phyloP scores from a whole-genome alignment of 2,329 filamentous ascomycete genomes.

The Penicillium polonicum region DNA sequence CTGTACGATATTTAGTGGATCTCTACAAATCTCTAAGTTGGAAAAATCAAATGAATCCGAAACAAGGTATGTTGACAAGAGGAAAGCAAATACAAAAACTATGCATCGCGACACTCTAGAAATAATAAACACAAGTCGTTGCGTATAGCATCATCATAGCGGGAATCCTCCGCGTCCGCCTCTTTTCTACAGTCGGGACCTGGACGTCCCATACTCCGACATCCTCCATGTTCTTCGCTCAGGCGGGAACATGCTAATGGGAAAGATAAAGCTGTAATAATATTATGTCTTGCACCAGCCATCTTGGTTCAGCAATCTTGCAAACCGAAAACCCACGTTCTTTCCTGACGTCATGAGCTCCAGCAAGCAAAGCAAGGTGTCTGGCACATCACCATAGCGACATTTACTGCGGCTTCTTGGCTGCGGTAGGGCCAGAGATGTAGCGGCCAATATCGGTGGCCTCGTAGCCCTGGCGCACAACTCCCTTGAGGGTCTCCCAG shows the following conservation, averaged over 20 bases:
- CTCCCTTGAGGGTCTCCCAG: slow-evolving; percentile 77
- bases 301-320: background rate
- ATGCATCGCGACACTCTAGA: slow-evolving; percentile 22
- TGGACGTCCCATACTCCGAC: slow-evolving; percentile 1
- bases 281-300: background rate
- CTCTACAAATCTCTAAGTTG: background rate
- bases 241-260: background rate
- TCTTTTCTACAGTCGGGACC: slow-evolving; percentile 24
- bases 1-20: background rate
- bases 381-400: slow-evolving; percentile 1
- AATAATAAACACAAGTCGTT: slow-evolving; percentile 24
- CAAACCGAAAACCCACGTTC: background rate
- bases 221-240: slow-evolving; percentile 1
- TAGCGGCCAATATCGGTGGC: slow-evolving; percentile 77
- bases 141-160: slow-evolving; percentile 29
- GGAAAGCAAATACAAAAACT: slow-evolving; percentile 14
- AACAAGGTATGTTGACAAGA: slow-evolving; percentile 14
- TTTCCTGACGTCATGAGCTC: background rate
- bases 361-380: background rate
- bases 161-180: slow-evolving; percentile 18
- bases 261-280: slow-evolving; percentile 1
- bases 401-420: slow-evolving; percentile 51
- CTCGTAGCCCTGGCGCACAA: slow-evolving; percentile 71
- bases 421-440: slow-evolving; percentile 50
- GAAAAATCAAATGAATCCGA: slow-evolving; percentile 1